Conservation (phyloP, 2,329 filamentous ascomycete species). For the Stylonectria norvegica region DNA sequence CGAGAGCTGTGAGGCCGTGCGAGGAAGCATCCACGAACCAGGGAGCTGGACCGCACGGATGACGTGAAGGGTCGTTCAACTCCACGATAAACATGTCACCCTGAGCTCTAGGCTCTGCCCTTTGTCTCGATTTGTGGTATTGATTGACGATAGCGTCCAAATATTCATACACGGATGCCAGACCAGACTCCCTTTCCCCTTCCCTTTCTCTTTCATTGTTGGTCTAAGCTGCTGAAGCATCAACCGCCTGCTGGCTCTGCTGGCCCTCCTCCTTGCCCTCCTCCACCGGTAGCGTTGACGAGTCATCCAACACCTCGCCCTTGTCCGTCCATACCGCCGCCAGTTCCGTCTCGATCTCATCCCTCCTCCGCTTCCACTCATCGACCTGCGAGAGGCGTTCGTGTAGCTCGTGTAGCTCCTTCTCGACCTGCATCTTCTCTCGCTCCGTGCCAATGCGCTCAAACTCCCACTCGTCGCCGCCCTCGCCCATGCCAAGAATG, state of each 20-base stretch:
- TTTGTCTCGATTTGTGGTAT: conserved; percentile 11
- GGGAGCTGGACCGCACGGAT: too few relatives aligned
- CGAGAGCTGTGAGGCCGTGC: neutral
- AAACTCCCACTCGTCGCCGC: conserved; percentile 86
- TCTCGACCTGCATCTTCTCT: conserved; percentile 91
- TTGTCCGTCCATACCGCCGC: conserved; percentile 58
- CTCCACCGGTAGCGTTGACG: conserved; percentile 36
- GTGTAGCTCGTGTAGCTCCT: conserved; percentile 79
- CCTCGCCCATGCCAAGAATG: conserved; percentile 73
- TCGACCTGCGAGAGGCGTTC: conserved; percentile 79
- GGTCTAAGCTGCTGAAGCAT: neutral
- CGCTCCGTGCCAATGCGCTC: conserved; percentile 89
- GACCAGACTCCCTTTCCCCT: too few relatives aligned
- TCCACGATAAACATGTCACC: conserved; percentile 3
- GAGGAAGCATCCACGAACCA: neutral
- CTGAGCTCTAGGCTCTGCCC: conserved; percentile 10
- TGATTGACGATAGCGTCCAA: too few relatives aligned
- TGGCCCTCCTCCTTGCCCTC: conserved; percentile 2
- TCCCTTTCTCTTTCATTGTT: too few relatives aligned
- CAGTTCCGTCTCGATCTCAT: conserved; percentile 81
- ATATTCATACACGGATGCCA: too few relatives aligned
- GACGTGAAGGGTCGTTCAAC: too few relatives aligned
- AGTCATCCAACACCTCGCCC: conserved; percentile 47
- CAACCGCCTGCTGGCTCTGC: neutral
- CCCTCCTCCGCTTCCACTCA: conserved; percentile 72